Conservation (phyloP, 345 rosid species). For the Geranium brycei region DNA sequence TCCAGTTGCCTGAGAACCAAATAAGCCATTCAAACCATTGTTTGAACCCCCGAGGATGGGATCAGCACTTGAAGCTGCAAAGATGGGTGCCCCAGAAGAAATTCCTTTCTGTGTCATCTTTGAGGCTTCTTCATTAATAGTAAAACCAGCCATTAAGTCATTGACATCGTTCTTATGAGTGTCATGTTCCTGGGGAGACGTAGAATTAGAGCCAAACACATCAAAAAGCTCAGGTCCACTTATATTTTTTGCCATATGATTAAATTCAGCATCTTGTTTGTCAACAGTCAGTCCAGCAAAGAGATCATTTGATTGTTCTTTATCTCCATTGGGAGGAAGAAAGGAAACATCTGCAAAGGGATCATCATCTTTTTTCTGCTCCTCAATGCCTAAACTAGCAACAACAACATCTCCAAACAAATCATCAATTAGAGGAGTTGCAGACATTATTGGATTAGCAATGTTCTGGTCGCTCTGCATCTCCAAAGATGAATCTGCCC, state of each 20-base stretch:
- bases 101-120: slow-evolving; percentile 26
- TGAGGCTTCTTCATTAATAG: slow-evolving; percentile 33
- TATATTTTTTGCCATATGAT: slow-evolving; percentile 16
- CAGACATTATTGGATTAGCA: slow-evolving; percentile 19
- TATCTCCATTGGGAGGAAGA: slow-evolving; percentile 39
- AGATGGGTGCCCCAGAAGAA: slow-evolving; percentile 22
- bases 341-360: slow-evolving; percentile 88
- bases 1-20: slow-evolving; percentile 37
- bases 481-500: slow-evolving; percentile 28
- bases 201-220: slow-evolving; percentile 43
- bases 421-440: slow-evolving; percentile 52
- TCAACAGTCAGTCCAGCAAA: slow-evolving; percentile 74
- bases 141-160: slow-evolving; percentile 65
- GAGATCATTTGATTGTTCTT: slow-evolving; percentile 40
- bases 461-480: slow-evolving; percentile 25
- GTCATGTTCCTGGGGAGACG: slow-evolving; percentile 26
- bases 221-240: slow-evolving; percentile 44
- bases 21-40: slow-evolving; percentile 35
- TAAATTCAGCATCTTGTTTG: slow-evolving; percentile 28
- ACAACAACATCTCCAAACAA: slow-evolving; percentile 54
- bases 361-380: slow-evolving; percentile 46
- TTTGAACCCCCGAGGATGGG: slow-evolving; percentile 27
- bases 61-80: slow-evolving; percentile 26
- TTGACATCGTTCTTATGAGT: slow-evolving; percentile 24
- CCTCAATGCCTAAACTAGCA: slow-evolving; percentile 19